These are phyloP conservation scores for Durusdinium trenchii DNA, from an alignment of 73 alveolate genomes.

Conservation along the genomic window DNA sequence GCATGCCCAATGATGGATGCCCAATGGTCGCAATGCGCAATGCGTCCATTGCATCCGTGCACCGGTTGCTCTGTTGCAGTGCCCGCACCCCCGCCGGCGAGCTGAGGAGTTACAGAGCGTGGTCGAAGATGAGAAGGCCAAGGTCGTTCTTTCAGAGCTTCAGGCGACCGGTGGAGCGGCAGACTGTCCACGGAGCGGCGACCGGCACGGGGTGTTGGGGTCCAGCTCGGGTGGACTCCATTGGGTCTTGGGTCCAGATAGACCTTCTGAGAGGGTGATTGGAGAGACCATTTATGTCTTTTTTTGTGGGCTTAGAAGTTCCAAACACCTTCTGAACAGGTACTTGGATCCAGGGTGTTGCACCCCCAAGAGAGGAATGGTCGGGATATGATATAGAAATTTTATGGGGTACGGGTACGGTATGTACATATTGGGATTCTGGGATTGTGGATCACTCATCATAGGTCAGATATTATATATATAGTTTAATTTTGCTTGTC, in stretches of 20 bases:
- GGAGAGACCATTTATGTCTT: not conserved
- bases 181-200: not conserved
- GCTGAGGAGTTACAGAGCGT: constrained; percentile 56
- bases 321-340: not conserved
- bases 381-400: too few species aligned
- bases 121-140: constrained; percentile 56
- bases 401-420: too few species aligned
- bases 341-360: not conserved
- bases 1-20: not conserved
- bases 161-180: constrained; percentile 13
- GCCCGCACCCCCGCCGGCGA: too few species aligned
- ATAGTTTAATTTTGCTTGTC: too few species aligned
- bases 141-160: constrained; percentile 50
- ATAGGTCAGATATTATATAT: too few species aligned
- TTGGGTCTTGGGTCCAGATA: not conserved
- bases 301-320: not conserved
- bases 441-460: too few species aligned
- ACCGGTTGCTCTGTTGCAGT: too few species aligned
- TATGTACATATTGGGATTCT: too few species aligned
- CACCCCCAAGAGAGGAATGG: too few species aligned
- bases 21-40: too few species aligned
- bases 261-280: not conserved
- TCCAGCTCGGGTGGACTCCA: not conserved
- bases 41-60: too few species aligned
- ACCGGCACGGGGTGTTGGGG: too few species aligned